phyloP scores from a whole-genome alignment of 2,329 filamentous ascomycete species.

The Talaromyces sp. region DNA sequence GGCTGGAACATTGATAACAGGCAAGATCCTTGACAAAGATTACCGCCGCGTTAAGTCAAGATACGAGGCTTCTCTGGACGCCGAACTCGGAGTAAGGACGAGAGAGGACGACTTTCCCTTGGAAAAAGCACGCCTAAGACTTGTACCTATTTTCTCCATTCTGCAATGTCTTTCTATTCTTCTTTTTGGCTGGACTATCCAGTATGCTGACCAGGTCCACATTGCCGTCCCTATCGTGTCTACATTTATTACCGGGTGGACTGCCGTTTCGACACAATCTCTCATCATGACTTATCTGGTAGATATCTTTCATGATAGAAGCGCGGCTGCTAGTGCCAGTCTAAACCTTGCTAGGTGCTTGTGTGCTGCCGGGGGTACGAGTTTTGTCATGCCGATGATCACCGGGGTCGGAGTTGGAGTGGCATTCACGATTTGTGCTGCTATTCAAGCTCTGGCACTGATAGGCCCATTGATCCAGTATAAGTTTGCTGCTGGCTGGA shows the following conservation, averaged over 20 bases:
- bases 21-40: conserved; percentile 52
- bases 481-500: conserved; percentile 40
- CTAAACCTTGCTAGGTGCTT: conserved; percentile 53
- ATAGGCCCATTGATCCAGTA: conserved; percentile 46
- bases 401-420: conserved; percentile 45
- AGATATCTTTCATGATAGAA: conserved; percentile 50
- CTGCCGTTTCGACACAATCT: conserved; percentile 48
- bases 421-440: conserved; percentile 48
- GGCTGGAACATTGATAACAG: conserved; percentile 50
- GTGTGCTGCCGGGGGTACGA: conserved; percentile 51
- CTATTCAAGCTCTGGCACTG: conserved; percentile 46
- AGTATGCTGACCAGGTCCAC: conserved; percentile 41
- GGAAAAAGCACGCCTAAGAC: conserved; percentile 51
- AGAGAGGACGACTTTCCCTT: conserved; percentile 42
- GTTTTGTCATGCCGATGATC: conserved; percentile 50
- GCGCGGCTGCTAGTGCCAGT: conserved; percentile 52
- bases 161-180: conserved; percentile 48
- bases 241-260: conserved; percentile 53
- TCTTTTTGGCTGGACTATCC: conserved; percentile 53
- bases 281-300: conserved; percentile 53
- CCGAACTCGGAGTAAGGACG: not conserved
- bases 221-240: conserved; percentile 51
- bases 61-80: conserved; percentile 22
- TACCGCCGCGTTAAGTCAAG: conserved; percentile 44
- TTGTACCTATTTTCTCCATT: conserved; percentile 45